Percentiles rank a stretch among this genome's conserved stretches.
Evolutionary conservation across 768 basidiomycete species (phyloP).

Genomic region (Mycena filopes): DNA sequence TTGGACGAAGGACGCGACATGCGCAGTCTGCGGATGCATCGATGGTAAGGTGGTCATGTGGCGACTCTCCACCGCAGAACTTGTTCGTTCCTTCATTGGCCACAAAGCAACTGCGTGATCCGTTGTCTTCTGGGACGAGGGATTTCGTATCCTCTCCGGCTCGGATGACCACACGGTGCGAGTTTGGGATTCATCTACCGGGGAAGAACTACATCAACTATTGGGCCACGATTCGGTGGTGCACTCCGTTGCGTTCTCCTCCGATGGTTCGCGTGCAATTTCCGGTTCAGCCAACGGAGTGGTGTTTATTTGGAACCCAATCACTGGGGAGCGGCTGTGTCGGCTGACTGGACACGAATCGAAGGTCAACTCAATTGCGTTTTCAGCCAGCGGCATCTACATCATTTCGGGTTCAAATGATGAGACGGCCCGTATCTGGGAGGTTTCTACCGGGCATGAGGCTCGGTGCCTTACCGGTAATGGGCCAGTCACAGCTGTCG

Average conservation of each 20-base stretch:
- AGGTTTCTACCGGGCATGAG: neutral
- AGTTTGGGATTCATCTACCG: neutral
- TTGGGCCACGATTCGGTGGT: neutral
- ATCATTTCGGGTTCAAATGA: neutral
- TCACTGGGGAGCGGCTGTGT: neutral
- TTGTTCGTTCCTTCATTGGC: neutral
- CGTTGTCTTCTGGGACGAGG: neutral
- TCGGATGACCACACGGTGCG: neutral
- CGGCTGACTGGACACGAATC: neutral
- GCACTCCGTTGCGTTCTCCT: neutral
- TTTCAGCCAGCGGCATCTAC: neutral
- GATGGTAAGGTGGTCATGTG: neutral
- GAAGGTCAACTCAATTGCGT: neutral
- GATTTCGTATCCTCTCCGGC: neutral
- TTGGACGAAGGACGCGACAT: too few species aligned
- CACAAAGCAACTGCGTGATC: neutral
- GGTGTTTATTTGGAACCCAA: neutral
- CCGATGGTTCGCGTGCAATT: neutral
- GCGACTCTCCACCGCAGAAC: neutral
- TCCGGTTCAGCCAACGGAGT: neutral
- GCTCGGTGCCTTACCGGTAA: too few species aligned
- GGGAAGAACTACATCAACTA: neutral
- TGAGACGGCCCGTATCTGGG: conserved; percentile 3
- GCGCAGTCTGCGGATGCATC: too few species aligned
- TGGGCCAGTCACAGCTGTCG: too few species aligned